Percentiles rank a stretch among this genome's conserved stretches.
Conservation (phyloP, 148 eudicot species). For the Heliamphora exappendiculata region DNA sequence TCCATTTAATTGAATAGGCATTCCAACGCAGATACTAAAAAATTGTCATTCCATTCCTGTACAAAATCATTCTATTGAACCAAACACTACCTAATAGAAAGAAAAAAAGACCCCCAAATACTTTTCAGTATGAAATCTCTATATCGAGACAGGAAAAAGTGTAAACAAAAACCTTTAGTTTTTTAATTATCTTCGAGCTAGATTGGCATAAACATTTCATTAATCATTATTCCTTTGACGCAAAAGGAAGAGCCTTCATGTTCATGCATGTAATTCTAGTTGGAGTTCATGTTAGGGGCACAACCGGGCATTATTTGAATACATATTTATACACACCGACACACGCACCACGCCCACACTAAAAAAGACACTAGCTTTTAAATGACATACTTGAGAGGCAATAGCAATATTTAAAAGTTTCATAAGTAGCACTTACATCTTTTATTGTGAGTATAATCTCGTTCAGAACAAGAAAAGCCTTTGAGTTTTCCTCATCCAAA, state of each 20-base stretch:
- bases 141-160: neutral
- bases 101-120: too few relatives aligned
- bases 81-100: too few relatives aligned
- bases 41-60: too few relatives aligned
- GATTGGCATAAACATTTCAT: neutral
- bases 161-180: neutral
- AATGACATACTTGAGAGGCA: neutral
- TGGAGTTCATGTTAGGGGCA: neutral
- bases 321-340: neutral
- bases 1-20: too few relatives aligned
- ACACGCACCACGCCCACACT: too few relatives aligned
- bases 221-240: neutral
- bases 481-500: conserved; percentile 64
- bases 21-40: too few relatives aligned
- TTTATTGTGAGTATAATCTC: conserved; percentile 72
- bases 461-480: conserved; percentile 76
- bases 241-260: neutral
- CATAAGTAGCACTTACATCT: conserved; percentile 54
- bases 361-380: neutral
- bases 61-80: too few relatives aligned
- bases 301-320: neutral
- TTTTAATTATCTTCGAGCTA: neutral
- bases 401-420: neutral
- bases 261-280: neutral
- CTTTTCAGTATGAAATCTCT: neutral